Base-by-base conservation (phyloP, 2,329 filamentous ascomycete species). In the Penicillium freii region DNA sequence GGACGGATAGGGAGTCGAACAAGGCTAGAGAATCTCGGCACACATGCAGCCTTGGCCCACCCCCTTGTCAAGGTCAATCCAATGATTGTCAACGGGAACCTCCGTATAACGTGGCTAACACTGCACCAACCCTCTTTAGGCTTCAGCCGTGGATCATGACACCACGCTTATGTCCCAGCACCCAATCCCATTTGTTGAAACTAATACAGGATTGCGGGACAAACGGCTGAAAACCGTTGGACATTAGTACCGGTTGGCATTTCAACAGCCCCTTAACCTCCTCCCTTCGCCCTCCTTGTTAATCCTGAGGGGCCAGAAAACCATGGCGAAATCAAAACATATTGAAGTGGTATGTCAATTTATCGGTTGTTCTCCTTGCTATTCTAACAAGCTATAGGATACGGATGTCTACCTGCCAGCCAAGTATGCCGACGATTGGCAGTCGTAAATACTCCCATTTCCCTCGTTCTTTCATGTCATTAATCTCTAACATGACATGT, bases 351-450 rank as follows among this genome's bases (percentile, higher is more conserved):
- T 39, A 39, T 6, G 34, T 29, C 15, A 1, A 21, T 17, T 5
- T 4, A 27, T 21, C 2, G 0, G 29, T 10, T 9, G 0, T 19
- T 38, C n/a, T 25, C n/a, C 10, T 27, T 4, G 4, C 23, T 17
- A 5, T 29, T 25, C 23, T 50, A 50, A 50, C 23, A 50, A 5
- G 8, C 6, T 25, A 25, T 39, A 62, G 61, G 61, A 62, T 38
- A 36, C 56, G 15, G 53, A 55, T 42, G 15, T 59, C 8, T 56
- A 62, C 48, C 1, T 34, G 11, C 5, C 29, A 25, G 38, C 21
- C 13, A 10, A 36, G 7, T 61, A 57, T 40, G 56, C 44, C 5
- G 53, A 59, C 50, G 61, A 62, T 46, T 62, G 61, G 59, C 58
- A 61, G 38, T 62, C 61, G 61, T 62, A 51, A 40, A 53, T 56